Conservation (phyloP, 75 land plant genomes). For the Isoetes taiwanensis region DNA sequence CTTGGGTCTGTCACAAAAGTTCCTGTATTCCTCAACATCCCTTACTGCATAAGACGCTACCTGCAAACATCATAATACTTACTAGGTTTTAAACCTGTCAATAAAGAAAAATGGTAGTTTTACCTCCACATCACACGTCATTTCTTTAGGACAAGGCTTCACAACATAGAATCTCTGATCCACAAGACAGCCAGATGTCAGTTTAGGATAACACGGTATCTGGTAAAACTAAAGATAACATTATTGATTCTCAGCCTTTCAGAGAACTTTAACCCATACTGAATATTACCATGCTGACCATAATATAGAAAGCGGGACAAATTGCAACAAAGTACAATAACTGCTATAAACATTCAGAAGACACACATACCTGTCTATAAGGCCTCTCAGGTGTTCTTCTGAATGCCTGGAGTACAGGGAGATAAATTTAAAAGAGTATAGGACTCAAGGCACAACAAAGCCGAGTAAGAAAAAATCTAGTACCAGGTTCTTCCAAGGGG, state of each 20-base stretch:
- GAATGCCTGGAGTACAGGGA: constrained; percentile 90
- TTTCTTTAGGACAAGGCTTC: constrained; percentile 94
- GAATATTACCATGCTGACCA: not conserved
- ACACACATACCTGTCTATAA: constrained; percentile 82
- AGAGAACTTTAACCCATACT: too few species aligned
- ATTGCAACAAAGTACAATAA: not conserved
- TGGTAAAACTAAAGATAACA: not conserved
- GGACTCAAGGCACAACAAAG: too few species aligned
- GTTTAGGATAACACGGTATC: too few species aligned
- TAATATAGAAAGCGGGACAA: not conserved
- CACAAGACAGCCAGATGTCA: too few species aligned
- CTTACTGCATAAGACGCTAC: constrained; percentile 77
- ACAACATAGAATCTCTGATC: constrained; percentile 97
- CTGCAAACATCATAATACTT: too few species aligned
- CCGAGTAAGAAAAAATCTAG: too few species aligned
- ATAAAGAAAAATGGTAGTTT: constrained; percentile 5
- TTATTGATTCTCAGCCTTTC: too few species aligned
- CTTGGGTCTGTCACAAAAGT: constrained; percentile 85
- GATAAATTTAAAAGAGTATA: too few species aligned
- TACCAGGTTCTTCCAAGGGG: too few species aligned
- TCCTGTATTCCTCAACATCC: constrained; percentile 87
- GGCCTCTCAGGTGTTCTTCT: constrained; percentile 93
- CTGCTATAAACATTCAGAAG: not conserved
- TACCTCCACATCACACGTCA: constrained; percentile 99
- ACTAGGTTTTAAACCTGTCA: too few species aligned